Evolutionary conservation across 1,284 basidiomycete genomes (phyloP), one percentile per base, ranked within the genome.

Genomic region (Jaminaea rosea): DNA sequence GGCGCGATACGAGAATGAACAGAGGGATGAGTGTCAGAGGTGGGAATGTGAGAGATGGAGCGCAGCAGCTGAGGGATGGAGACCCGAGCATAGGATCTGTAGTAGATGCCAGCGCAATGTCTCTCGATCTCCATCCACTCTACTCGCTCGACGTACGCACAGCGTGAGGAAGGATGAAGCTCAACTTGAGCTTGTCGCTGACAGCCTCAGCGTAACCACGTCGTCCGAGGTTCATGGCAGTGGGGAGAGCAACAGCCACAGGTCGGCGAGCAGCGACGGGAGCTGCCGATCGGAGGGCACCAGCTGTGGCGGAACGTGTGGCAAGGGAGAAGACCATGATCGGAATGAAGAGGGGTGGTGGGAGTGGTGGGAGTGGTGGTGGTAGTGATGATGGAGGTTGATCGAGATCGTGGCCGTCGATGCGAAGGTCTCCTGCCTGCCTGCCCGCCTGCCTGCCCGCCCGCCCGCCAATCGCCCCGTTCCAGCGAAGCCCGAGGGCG

Each of bases 201-300:
- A 69, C 68, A 27, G 69, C 71, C 59, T 73, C 71, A 49, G 71
- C 71, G 50, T 73, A 73, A 5, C 68, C 66, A 58, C 71, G 64
- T 32, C 62, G 66, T 26, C 66, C 66, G 5, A 51, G 26, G 19
- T 26, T 31, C 37, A 27, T 29, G 1, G 24, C 32, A n/a, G 49
- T 26, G 26, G 54, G 19, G 29, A 42, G 19, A 9, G 52, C 49
- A 5, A 45, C 51, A 5, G 41, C 24, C 17, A 29, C 13, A 34
- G 51, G 55, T 11, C 51, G 39, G 44, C 46, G 50, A 15, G 55
- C 49, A 21, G 46, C 31, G 50, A 24, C 27, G 32, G 24, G 29
- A 36, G 52, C 13, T 44, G 42, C 39, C 6, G 39, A 17, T 42
- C 39, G 39, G 19, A 42, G 39, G 15, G 29, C 29, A 15, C 29